Conservation (phyloP, 495 filamentous ascomycete species). For the Symbiotaphrina buchneri region DNA sequence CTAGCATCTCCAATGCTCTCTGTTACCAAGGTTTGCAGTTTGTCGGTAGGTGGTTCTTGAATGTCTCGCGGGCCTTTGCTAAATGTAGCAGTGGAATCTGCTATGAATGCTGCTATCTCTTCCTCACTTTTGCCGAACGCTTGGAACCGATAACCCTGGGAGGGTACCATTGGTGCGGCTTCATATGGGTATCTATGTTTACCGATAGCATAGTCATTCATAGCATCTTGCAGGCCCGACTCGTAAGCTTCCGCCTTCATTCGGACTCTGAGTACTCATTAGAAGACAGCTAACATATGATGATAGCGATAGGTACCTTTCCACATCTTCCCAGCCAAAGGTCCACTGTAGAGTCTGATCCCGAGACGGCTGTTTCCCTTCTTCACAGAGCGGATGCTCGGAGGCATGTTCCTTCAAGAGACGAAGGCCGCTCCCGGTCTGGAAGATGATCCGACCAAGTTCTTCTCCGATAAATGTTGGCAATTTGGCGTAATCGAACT, state of each 20-base stretch:
- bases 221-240: slow-evolving; percentile 18
- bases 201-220: too few relatives aligned
- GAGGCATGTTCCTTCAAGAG: slow-evolving; percentile 51
- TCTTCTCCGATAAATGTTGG: slow-evolving; percentile 45
- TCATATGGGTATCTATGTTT: too few relatives aligned
- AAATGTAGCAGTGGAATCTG: slow-evolving; percentile 25
- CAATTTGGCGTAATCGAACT: slow-evolving; percentile 29
- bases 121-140: slow-evolving; percentile 25
- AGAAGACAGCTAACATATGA: too few relatives aligned
- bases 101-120: slow-evolving; percentile 22
- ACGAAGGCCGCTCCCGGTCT: slow-evolving; percentile 55
- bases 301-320: slow-evolving; percentile 13
- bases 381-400: slow-evolving; percentile 52
- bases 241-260: slow-evolving; percentile 40
- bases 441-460: slow-evolving; percentile 41
- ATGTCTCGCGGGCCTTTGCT: too few relatives aligned
- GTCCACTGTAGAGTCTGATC: slow-evolving; percentile 44
- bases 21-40: too few relatives aligned
- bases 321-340: slow-evolving; percentile 56
- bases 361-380: slow-evolving; percentile 18
- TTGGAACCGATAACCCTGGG: too few relatives aligned
- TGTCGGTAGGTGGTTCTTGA: too few relatives aligned
- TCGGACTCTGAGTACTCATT: slow-evolving; percentile 22
- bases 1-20: too few relatives aligned
- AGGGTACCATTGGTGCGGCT: too few relatives aligned